Evolutionary conservation across 176 grass and related monocot species (phyloP), one percentile per base, ranked within the genome.

Genomic region (Musa itinerans): DNA sequence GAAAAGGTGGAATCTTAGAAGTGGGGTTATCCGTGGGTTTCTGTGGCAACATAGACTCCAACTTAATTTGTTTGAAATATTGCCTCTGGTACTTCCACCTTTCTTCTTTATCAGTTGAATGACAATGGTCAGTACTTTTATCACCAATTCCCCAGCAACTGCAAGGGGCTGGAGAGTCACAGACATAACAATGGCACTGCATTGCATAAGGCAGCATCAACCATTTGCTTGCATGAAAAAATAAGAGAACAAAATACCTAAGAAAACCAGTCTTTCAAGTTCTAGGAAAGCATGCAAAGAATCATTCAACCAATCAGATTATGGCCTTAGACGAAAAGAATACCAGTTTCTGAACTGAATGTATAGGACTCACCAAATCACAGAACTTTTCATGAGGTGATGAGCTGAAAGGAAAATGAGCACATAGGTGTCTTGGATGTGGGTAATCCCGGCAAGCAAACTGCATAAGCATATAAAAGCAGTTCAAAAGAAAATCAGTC

Each of bases 121-220:
- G 81, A 8, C 93, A 97, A 78, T 97, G 93, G 78, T 88, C 79
- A 43, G 22, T 63, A 74, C 71, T 51, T 24, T 54, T 59, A n/a
- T 43, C 48, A 76, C 78, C 83, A 17, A 74, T 81, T 66, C 81
- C 83, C 93, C 93, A 97, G 61, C 81, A 87, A 63, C 16, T 83
- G 68, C 93, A 97, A 72, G 93, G 93, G 79, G 93, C 93, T 71
- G 67, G 90, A 23, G 71, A 43, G 1, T 97, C 90, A 75, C 93
- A 97, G 22, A 97, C 93, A 81, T 83, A 97, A 73, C 93, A 97
- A 83, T 97, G 87, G 81, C 93, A 97, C 93, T 97, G 93, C 83
- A 89, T 83, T 86, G 66, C 62, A 53, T 78, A 83, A 82, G 66
- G 24, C 73, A 85, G 57, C 80, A 75, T 66, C 16, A 74, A 76